Percentiles rank a stretch among this genome's conserved stretches.
These are phyloP conservation scores for Stephanocyclus meneghinianus DNA, from an alignment of 352 stramenopile genomes.

Conservation along the genomic window DNA sequence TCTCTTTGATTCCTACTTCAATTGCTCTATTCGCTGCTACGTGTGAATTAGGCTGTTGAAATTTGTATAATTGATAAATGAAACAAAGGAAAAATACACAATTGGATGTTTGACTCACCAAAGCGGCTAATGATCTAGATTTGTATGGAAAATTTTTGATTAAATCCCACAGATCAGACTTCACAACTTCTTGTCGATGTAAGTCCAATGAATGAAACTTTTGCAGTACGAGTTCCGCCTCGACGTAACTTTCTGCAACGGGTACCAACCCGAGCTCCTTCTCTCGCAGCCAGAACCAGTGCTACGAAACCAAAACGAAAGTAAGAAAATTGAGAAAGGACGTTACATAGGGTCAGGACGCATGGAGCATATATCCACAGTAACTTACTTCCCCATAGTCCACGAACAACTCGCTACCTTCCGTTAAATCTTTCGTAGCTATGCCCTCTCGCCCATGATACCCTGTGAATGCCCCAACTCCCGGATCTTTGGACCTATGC, in stretches of 20 bases:
- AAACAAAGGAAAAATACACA: neutral
- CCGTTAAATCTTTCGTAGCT: conserved; percentile 21
- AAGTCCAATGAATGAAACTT: conserved; percentile 8
- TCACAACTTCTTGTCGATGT: conserved; percentile 8
- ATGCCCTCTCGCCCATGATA: conserved; percentile 24
- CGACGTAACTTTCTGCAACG: conserved; percentile 8
- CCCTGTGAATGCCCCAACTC: conserved; percentile 48
- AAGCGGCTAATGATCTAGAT: conserved; percentile 21
- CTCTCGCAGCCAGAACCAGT: conserved; percentile 25
- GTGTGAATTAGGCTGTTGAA: conserved; percentile 1
- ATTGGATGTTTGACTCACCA: conserved; percentile 8
- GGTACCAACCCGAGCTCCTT: conserved; percentile 19
- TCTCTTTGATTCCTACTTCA: conserved; percentile 25
- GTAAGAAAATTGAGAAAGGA: neutral
- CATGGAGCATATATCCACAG: neutral
- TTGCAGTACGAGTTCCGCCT: conserved; percentile 6
- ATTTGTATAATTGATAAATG: neutral
- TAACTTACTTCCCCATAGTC: conserved; percentile 34
- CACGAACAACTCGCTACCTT: conserved; percentile 40
- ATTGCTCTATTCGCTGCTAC: conserved; percentile 12
- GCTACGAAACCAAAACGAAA: neutral
- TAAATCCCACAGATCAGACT: conserved; percentile 23
- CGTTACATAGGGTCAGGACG: neutral
- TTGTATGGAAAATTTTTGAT: conserved; percentile 21
- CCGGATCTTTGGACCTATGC: conserved; percentile 45